Evolutionary conservation across 371 early-diverging fungal species (phyloP), one percentile per base, ranked within the genome.

Genomic region (Mortierella sp.): DNA sequence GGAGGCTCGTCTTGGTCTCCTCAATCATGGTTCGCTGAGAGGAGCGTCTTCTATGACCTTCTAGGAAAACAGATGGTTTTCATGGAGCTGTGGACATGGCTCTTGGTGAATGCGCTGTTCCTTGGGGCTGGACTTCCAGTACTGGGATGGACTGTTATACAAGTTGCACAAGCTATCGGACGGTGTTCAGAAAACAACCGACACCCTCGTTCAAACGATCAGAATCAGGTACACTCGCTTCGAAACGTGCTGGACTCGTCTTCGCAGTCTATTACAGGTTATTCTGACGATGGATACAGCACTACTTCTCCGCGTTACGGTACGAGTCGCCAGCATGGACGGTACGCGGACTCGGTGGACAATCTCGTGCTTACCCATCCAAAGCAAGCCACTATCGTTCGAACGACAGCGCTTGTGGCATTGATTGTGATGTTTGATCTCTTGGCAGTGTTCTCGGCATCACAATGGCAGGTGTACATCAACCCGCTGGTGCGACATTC

Each of bases 21-120:
- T n/a, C n/a, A n/a, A n/a, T n/a, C n/a, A n/a, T 76, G 64, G 64
- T 58, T 76, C 27, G 27, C 66, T 13, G 78, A 66, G 18, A 64
- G 54, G 53, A 58, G 66, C 28, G 66, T 86, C 9, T 85, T 82
- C 34, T 88, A 76, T 49, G 89, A 88, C 57, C 53, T 88, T 19
- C 64, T 88, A 9, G 89, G 87, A 21, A 81, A 81, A 1, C 47
- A 78, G 16, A 82, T 84, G 82, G 56, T 85, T 30, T 79, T 70
- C 9, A 78, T 83, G 10, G 80, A 80, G 5, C 81, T 87, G 9
- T 70, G 63, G n/a, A 65, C 81, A 1, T 52, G 55, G 13, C 74
- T 82, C 19, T 43, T 80, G 2, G 23, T 81, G 7, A 83, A 88
- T 42, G 45, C 48, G 1, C 10, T 83, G 8, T 61, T 65, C n/a